Conservation (phyloP, 441 rosid species). For the Biscutella laevigata region DNA sequence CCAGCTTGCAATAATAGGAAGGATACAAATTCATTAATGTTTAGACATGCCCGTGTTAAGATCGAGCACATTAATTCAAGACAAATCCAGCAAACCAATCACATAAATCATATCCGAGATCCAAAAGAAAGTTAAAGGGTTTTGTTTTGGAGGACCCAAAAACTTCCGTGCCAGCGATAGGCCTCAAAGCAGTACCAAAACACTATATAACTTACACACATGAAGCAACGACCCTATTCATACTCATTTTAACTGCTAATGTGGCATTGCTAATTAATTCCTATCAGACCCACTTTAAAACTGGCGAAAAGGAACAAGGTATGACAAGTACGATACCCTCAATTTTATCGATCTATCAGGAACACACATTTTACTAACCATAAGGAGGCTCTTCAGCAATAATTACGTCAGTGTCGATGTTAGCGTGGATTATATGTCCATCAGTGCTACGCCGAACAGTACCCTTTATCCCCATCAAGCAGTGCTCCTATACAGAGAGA, state of each 20-base stretch:
- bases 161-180: neutral
- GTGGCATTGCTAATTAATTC: neutral
- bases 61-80: neutral
- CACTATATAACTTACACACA: neutral
- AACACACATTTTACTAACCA: conserved; percentile 45
- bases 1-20: neutral
- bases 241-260: neutral
- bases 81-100: neutral
- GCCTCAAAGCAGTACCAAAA: neutral
- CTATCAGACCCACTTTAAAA: neutral
- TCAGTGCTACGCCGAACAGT: conserved; percentile 98
- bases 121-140: neutral
- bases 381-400: conserved; percentile 97
- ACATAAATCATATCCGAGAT: neutral
- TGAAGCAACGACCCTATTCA: neutral
- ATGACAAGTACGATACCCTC: neutral
- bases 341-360: neutral
- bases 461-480: conserved; percentile 99
- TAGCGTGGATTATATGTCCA: conserved; percentile 97
- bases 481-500: conserved; percentile 66
- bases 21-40: neutral
- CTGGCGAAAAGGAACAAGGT: neutral
- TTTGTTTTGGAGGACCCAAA: neutral
- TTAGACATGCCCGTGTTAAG: neutral
- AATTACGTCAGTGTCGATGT: conserved; percentile 95